Percentiles rank a stretch among this genome's conserved stretches.
phyloP scores from a whole-genome alignment of 164 flowering plant species.

The Magnolia officinalis region DNA sequence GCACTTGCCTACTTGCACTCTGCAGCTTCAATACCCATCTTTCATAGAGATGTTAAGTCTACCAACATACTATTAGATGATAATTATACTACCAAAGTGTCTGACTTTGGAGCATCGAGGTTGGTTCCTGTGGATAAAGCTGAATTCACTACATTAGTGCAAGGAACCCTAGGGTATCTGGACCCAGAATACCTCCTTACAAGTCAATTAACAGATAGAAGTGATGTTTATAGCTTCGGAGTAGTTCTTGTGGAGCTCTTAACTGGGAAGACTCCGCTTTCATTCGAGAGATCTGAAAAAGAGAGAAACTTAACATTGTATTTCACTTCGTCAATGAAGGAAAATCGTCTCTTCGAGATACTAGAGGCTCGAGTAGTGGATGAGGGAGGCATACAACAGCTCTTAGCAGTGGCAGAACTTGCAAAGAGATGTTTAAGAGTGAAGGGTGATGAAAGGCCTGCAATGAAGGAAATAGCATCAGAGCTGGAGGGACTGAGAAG shows the following conservation, averaged over 20 bases:
- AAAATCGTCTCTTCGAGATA: background rate
- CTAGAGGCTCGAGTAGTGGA: conserved; percentile 1
- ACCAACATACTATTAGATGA: conserved; percentile 7
- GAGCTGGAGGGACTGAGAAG: background rate
- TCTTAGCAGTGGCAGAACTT: background rate
- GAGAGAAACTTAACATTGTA: background rate
- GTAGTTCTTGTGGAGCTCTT: conserved; percentile 22
- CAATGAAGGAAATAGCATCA: conserved; percentile 7
- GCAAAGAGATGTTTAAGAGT: conserved; percentile 7
- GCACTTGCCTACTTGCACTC: conserved; percentile 18
- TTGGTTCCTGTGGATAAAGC: conserved; percentile 1
- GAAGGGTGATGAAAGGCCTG: conserved; percentile 3
- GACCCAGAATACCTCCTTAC: conserved; percentile 36
- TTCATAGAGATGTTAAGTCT: conserved; percentile 13
- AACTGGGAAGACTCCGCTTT: conserved; percentile 21
- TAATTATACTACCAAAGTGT: conserved; percentile 1
- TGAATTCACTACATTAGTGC: conserved; percentile 5
- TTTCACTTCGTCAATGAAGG: conserved; percentile 1
- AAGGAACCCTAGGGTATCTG: conserved; percentile 38
- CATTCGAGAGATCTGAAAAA: background rate
- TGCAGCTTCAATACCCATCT: conserved; percentile 11
- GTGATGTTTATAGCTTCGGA: conserved; percentile 12
- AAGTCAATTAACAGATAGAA: conserved; percentile 29
- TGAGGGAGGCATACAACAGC: background rate
- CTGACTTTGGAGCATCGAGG: conserved; percentile 7